Base-by-base conservation (phyloP, 495 filamentous ascomycete species). In the Evernia prunastri region DNA sequence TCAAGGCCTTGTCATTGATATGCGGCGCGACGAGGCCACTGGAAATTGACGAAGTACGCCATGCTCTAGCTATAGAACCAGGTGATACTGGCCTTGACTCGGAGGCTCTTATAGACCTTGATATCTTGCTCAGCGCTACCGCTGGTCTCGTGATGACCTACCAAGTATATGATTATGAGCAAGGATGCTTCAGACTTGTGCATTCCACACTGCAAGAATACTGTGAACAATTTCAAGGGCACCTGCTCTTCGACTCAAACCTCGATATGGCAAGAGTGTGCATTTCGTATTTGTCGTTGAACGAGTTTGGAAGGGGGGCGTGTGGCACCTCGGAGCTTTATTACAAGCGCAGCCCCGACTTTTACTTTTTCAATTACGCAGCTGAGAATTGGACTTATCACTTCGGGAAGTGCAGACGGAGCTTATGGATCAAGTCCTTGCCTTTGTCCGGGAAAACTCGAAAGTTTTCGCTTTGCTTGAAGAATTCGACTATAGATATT, bases 201-300 rank as follows among this genome's bases (percentile, higher is more conserved):
- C 83, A 84, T 70, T 81, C 80, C 65, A 84, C 82, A 9, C 70
- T 80, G 0, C 76, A 84, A 61, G 74, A 82, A 59, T 86, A 64
- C 15, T 70, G 76, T 61, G 70, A 75, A 25, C 5, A 73, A 66
- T 13, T n/a, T n/a, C 68, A 70, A 60, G 59, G 60, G 9, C 31
- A 37, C 1, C 69, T 68, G 39, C 71, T 76, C 25, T 56, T 43
- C 9, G 43, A 58, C 29, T n/a, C 36, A 49, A 4, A 40, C 27
- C 23, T 39, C 20, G 11, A 53, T 23, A 49, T 64, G 47, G 63
- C 63, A 42, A 59, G 56, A 6, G n/a, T 33, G 13, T 64, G 63
- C 29, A 31, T 59, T 17, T 39, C 45, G 15, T 54, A 64, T 42
- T 27, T 64, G 40, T 64, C 56, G 2, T 60, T 64, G 17, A 29